phyloP scores from a whole-genome alignment of 805 yeast genomes.

The Babjeviella inositovora region DNA sequence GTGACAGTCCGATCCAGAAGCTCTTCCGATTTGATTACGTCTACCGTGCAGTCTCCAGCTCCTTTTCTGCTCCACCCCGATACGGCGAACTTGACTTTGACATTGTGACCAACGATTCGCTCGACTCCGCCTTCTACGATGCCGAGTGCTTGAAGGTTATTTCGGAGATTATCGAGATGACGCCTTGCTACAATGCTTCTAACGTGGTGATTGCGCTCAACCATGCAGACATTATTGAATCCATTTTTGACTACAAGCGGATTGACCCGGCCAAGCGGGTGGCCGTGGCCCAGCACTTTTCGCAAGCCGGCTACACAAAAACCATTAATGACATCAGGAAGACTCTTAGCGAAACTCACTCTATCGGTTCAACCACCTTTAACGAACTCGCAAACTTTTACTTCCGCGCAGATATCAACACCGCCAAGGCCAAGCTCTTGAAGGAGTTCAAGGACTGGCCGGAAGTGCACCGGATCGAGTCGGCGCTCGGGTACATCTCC shows the following conservation, averaged over 20 bases:
- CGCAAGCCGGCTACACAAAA: constrained; percentile 60
- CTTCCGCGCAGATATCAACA: constrained; percentile 53
- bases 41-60: constrained; percentile 38
- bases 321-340: constrained; percentile 39
- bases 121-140: constrained; percentile 44
- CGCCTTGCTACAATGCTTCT: constrained; percentile 50
- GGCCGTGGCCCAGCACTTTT: constrained; percentile 54
- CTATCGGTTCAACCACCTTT: constrained; percentile 67
- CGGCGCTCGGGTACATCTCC: constrained; percentile 42
- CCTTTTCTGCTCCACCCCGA: constrained; percentile 59
- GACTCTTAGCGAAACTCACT: constrained; percentile 14
- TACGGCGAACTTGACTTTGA: constrained; percentile 83
- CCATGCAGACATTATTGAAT: constrained; percentile 67
- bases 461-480: constrained; percentile 39
- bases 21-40: constrained; percentile 69
- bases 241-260: constrained; percentile 69
- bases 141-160: constrained; percentile 80
- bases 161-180: constrained; percentile 49
- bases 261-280: constrained; percentile 59
- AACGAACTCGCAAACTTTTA: constrained; percentile 74
- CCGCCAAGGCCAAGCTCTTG: constrained; percentile 43
- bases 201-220: constrained; percentile 51
- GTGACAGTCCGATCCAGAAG: constrained; percentile 31
- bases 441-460: constrained; percentile 68
- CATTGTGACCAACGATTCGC: constrained; percentile 36